A percentile compares a stretch with the other conserved stretches of the same genome.
Conservation (phyloP, 768 basidiomycete species). For the Tricholoma flavovirens region DNA sequence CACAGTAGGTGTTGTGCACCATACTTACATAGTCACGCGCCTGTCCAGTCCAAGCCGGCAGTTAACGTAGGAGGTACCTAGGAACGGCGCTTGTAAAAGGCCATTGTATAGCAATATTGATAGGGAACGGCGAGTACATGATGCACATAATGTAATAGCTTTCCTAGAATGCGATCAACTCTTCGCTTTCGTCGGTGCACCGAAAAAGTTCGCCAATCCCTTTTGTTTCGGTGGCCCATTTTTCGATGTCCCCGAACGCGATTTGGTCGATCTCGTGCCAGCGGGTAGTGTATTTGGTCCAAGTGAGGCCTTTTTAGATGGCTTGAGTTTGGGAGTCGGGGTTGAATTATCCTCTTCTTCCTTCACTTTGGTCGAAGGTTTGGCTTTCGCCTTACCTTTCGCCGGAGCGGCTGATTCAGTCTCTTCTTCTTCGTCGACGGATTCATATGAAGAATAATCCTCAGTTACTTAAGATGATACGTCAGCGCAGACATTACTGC, state of each 20-base stretch:
- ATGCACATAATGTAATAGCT: neutral
- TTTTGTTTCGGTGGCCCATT: slow-evolving; percentile 19
- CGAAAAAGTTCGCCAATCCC: slow-evolving; percentile 33
- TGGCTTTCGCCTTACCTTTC: slow-evolving; percentile 23
- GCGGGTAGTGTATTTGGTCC: neutral
- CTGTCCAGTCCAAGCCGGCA: too few species aligned
- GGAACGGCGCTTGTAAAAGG: too few species aligned
- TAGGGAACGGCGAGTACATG: neutral
- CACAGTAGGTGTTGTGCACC: too few species aligned
- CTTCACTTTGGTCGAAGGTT: slow-evolving; percentile 17
- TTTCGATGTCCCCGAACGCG: slow-evolving; percentile 6
- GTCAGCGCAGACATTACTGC: neutral
- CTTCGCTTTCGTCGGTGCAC: slow-evolving; percentile 19
- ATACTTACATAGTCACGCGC: too few species aligned
- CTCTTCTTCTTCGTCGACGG: slow-evolving; percentile 59
- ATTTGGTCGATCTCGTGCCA: slow-evolving; percentile 3
- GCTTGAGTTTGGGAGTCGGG: slow-evolving; percentile 7
- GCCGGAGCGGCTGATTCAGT: slow-evolving; percentile 20
- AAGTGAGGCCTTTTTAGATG: neutral
- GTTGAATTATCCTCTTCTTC: slow-evolving; percentile 13
- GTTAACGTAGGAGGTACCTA: too few species aligned
- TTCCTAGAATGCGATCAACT: neutral
- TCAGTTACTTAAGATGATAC: slow-evolving; percentile 48
- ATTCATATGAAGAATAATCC: slow-evolving; percentile 80
- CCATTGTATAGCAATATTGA: too few species aligned